Evolutionary conservation across 2,329 filamentous ascomycete genomes (phyloP).

Genomic region (Stemphylium vesicarium): DNA sequence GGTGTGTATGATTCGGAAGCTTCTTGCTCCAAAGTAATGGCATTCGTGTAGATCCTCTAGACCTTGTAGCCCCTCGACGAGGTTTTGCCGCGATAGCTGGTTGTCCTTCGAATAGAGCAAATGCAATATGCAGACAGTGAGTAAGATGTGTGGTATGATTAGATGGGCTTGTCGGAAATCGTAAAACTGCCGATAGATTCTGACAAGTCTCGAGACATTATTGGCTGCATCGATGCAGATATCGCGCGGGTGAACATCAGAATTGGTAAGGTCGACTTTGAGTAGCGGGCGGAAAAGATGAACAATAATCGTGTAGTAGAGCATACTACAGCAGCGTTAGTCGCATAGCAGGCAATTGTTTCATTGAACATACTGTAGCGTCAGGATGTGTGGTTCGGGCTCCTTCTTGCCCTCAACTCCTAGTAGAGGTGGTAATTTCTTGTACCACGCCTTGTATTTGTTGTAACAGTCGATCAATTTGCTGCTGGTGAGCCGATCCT

Average conservation of each 20-base stretch:
- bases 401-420: constrained; percentile 56
- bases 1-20: constrained; percentile 52
- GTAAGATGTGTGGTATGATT: constrained; percentile 49
- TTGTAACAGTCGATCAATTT: constrained; percentile 70
- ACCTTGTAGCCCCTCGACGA: constrained; percentile 52
- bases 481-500: constrained; percentile 67
- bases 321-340: constrained; percentile 56
- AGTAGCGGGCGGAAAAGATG: constrained; percentile 78
- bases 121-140: constrained; percentile 54
- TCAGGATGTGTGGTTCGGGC: constrained; percentile 74
- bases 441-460: constrained; percentile 75
- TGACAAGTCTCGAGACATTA: constrained; percentile 52
- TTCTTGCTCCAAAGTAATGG: constrained; percentile 52
- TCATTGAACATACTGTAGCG: constrained; percentile 69
- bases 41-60: constrained; percentile 53
- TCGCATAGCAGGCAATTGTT: not conserved
- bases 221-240: constrained; percentile 64
- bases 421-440: constrained; percentile 68
- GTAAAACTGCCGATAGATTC: constrained; percentile 53
- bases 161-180: constrained; percentile 50
- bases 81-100: constrained; percentile 44
- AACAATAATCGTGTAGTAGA: constrained; percentile 72
- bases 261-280: constrained; percentile 64
- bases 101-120: constrained; percentile 52
- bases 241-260: constrained; percentile 67